A percentile compares a stretch with the other conserved stretches of the same genome.
phyloP scores from a whole-genome alignment of 495 filamentous ascomycete species.

The Trichocladium uniseriatum region DNA sequence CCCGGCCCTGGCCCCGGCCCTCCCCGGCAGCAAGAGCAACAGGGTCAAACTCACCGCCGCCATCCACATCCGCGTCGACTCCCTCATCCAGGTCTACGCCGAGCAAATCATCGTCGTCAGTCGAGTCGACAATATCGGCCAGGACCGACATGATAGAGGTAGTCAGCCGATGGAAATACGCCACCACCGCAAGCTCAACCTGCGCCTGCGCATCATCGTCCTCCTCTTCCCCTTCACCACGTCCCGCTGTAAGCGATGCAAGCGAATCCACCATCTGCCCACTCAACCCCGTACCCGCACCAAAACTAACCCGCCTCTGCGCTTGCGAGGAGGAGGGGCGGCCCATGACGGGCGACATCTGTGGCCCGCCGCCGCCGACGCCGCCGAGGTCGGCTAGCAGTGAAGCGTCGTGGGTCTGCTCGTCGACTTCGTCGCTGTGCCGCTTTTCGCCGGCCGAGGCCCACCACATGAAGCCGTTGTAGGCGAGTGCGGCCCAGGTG shows the following conservation, averaged over 20 bases:
- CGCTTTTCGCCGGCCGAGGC: conserved; percentile 85
- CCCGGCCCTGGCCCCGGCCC: conserved; percentile 1
- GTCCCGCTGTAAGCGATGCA: conserved; percentile 25
- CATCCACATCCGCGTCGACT: conserved; percentile 10
- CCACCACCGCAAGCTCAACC: conserved; percentile 67
- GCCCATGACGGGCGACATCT: conserved; percentile 14
- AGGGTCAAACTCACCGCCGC: background rate
- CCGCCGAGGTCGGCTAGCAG: conserved; percentile 37
- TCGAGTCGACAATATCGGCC: conserved; percentile 55
- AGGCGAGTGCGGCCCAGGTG: conserved; percentile 85
- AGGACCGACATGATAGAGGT: conserved; percentile 59
- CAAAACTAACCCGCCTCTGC: conserved; percentile 25
- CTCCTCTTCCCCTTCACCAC: conserved; percentile 19
- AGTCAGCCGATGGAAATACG: conserved; percentile 87
- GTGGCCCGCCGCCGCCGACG: conserved; percentile 11
- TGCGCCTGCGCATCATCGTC: conserved; percentile 26
- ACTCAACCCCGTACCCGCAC: conserved; percentile 9
- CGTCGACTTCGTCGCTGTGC: conserved; percentile 41
- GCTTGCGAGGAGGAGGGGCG: background rate
- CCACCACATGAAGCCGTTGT: conserved; percentile 96
- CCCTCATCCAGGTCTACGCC: conserved; percentile 28
- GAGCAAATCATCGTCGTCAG: conserved; percentile 42
- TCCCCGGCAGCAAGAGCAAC: conserved; percentile 20
- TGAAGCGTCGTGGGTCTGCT: conserved; percentile 36
- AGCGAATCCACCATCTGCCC: conserved; percentile 25